Evolutionary conservation across 176 grass and related monocot genomes (phyloP).

Genomic region (Eragrostis nindensis): DNA sequence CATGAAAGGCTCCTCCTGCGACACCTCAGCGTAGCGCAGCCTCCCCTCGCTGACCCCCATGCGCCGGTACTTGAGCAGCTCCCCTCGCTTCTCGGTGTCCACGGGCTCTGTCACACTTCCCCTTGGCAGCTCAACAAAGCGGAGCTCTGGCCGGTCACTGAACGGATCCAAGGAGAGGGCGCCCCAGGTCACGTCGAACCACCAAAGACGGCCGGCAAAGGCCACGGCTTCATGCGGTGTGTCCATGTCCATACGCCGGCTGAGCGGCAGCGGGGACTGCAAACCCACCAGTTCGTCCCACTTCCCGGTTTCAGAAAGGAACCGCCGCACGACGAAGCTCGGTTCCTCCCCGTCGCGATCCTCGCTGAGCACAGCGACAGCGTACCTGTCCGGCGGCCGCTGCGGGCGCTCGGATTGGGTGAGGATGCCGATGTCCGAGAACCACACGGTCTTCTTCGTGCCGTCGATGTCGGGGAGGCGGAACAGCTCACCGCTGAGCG

Average conservation of each 20-base stretch:
- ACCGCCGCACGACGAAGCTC: conserved; percentile 30
- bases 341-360: neutral
- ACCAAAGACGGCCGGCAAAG: conserved; percentile 25
- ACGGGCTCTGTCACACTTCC: conserved; percentile 9
- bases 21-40: conserved; percentile 45
- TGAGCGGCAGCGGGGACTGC: neutral
- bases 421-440: neutral
- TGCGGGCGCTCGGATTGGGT: neutral
- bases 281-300: conserved; percentile 1
- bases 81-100: neutral
- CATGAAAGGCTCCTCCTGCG: conserved; percentile 22
- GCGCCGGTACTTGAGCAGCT: neutral
- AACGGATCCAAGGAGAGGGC: conserved; percentile 19
- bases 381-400: neutral
- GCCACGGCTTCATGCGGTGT: neutral
- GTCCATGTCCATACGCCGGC: neutral
- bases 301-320: conserved; percentile 19
- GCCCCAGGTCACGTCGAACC: conserved; percentile 8
- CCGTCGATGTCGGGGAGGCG: conserved; percentile 39
- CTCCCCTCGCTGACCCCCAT: conserved; percentile 31
- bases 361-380: neutral
- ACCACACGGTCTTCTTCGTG: neutral
- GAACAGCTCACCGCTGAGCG: conserved; percentile 30
- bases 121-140: conserved; percentile 37
- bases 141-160: conserved; percentile 26